Base-by-base conservation (phyloP, 2,329 filamentous ascomycete genomes). In the Apiospora arundinis region DNA sequence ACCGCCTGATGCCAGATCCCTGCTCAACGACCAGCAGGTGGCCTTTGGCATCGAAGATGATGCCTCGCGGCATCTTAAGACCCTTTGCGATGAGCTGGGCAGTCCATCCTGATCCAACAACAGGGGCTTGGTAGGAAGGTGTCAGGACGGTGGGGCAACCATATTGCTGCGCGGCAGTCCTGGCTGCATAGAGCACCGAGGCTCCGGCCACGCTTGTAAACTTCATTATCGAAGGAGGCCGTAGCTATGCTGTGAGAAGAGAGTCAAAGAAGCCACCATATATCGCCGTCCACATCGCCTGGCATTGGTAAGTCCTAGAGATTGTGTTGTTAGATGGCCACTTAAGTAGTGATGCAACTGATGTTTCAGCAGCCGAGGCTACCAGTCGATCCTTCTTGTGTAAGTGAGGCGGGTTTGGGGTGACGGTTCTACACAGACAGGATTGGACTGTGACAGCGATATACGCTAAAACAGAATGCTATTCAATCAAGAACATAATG, bases 11-110 rank as follows among this genome's bases (percentile, higher is more conserved):
- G 25, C 81, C 82, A 16, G 70, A 73, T 4, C 75, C 74, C 42
- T 74, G 71, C 70, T 82, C 79, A 12, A 80, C 77, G 23, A 83
- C 76, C 23, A 84, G 77, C 37, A 84, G 72, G 72, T 82, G 81
- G 8, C 81, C 82, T 45, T 74, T 69, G 0, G 73, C 71, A 72
- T 84, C 82, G n/a, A 80, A 76, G 12, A 81, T 72, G 18, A 84
- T 74, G 68, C 78, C 76, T 16, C 82, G 77, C 6, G 82, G 78
- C 0, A 67, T 73, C 11, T 71, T 73, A 45, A 85, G 77, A 7
- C 28, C 60, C 14, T 65, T 70, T 7, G 60, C 70, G 21, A 70
- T 52, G 14, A 74, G 70, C 25, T 71, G 70, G 21, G 71, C 71
- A 16, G 52, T 70, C 73, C 73, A 74, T 14, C 73, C 73, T n/a